Evolutionary conservation across 2,329 filamentous ascomycete genomes (phyloP).

Genomic region (Paecilomyces sp.): DNA sequence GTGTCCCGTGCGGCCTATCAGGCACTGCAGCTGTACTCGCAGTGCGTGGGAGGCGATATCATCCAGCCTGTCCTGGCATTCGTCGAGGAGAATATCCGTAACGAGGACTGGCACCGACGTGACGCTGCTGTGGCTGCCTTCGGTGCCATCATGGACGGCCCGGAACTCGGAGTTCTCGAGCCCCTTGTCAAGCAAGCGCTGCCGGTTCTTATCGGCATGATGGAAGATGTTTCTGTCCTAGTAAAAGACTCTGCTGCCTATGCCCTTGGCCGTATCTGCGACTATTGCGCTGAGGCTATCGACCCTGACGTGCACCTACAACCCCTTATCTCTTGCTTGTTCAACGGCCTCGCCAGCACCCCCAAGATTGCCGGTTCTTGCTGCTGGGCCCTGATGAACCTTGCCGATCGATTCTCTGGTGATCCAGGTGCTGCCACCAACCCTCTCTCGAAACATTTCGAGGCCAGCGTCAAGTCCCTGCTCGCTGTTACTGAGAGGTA

Average conservation of each 20-base stretch:
- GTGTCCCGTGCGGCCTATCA: conserved; percentile 91
- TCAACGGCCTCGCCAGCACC: conserved; percentile 80
- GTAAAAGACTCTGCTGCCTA: conserved; percentile 96
- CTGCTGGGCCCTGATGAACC: conserved; percentile 98
- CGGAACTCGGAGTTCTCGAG: conserved; percentile 84
- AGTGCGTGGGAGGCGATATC: conserved; percentile 78
- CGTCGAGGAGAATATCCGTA: conserved; percentile 82
- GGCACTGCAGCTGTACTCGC: conserved; percentile 89
- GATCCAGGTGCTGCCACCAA: conserved; percentile 74
- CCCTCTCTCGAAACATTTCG: conserved; percentile 83
- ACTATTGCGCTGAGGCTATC: conserved; percentile 85
- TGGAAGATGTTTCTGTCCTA: conserved; percentile 78
- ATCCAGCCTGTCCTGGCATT: conserved; percentile 83
- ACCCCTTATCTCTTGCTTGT: conserved; percentile 78
- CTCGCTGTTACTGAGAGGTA: conserved; percentile 74
- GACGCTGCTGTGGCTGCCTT: conserved; percentile 97
- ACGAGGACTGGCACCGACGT: conserved; percentile 88
- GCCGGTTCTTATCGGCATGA: conserved; percentile 85
- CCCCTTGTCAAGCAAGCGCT: conserved; percentile 94
- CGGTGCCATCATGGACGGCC: conserved; percentile 97
- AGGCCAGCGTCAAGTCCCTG: conserved; percentile 79
- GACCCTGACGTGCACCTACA: conserved; percentile 78
- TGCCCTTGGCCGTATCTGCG: conserved; percentile 90
- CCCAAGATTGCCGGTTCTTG: conserved; percentile 97
- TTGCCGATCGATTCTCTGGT: conserved; percentile 90